Base-by-base conservation (phyloP, 108 stramenopile genomes). In the Aurantiochytrium sp. region DNA sequence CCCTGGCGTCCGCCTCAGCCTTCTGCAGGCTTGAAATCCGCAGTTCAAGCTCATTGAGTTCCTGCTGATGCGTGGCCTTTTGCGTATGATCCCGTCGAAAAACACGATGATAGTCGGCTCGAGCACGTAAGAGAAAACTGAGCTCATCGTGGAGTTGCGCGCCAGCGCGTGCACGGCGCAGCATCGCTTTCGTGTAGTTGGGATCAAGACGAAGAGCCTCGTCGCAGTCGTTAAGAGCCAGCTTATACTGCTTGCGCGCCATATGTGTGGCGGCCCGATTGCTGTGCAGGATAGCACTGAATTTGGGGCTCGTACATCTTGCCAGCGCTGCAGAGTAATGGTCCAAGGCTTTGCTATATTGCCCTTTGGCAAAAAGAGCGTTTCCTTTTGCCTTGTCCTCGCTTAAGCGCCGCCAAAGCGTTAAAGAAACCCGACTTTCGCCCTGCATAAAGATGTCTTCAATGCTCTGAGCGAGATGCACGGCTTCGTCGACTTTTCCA, bases 201-300 rank as follows among this genome's bases (percentile, higher is more conserved):
- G 90, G 87, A 4, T 90, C 47, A 8, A 71, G 53, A 12, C 23
- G 49, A 6, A 90, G 23, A 8, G 88, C 88, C 8, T 71, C 29
- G 55, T 90, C 49, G 72, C 90, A 90, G 55, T 90, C 90, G 49
- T 49, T 47, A 72, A 90, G 35, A 0, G 90, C 90, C 28, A 88
- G 87, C 45, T 28, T 44, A 4, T 69, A 88, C 49, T 88, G 14
- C 18, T 42, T 58, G 28, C 43, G 83, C 8, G 28, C 10, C 88
- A 90, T 88, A 45, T 88, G 29, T 8, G 83, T 21, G 44, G 90
- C 90, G 14, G 90, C 90, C 8, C 88, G 60, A 69, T 90, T 90
- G 71, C 90, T 44, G 4, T 89, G 57, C 10, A 90, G 28, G 8
- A 90, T 44, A 28, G 90, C 90, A 23, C 21, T 64, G 23, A 53